phyloP scores from a whole-genome alignment of 202 grass and related monocot genomes.

The Schoenoplectus triqueter region DNA sequence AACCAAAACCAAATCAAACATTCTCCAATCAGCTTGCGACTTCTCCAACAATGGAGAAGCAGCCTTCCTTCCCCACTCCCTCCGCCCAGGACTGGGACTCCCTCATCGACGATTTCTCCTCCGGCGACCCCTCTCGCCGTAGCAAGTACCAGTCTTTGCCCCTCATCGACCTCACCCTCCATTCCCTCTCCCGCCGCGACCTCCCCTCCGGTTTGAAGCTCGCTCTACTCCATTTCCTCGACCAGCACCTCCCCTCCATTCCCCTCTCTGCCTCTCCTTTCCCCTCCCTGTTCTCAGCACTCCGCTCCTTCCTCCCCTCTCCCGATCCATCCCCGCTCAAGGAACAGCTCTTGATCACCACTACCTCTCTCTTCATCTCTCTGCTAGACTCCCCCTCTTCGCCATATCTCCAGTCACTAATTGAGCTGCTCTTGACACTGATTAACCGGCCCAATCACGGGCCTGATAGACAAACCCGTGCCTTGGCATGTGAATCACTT shows the following conservation, averaged over 20 bases:
- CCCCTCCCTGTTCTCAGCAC: constrained; percentile 31
- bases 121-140: constrained; percentile 39
- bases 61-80: constrained; percentile 40
- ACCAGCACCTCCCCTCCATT: constrained; percentile 61
- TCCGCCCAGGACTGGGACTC: constrained; percentile 70
- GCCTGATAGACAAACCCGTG: constrained; percentile 74
- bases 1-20: constrained; percentile 18
- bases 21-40: not conserved
- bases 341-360: constrained; percentile 74
- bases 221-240: constrained; percentile 69
- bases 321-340: constrained; percentile 56
- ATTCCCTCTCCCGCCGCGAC: constrained; percentile 78
- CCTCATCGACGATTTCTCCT: constrained; percentile 73
- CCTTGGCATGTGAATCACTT: constrained; percentile 79
- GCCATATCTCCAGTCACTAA: constrained; percentile 48
- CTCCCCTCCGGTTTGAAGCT: constrained; percentile 66
- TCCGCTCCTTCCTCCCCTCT: constrained; percentile 45
- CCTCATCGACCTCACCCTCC: constrained; percentile 64
- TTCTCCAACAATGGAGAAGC: constrained; percentile 67
- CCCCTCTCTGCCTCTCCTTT: constrained; percentile 39
- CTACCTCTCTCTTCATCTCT: constrained; percentile 72
- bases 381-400: constrained; percentile 52
- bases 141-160: constrained; percentile 64
- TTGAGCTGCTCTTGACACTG: constrained; percentile 54
- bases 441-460: constrained; percentile 81